Conservation (phyloP, 2,329 filamentous ascomycete genomes). For the Rugonectria rugulosa region DNA sequence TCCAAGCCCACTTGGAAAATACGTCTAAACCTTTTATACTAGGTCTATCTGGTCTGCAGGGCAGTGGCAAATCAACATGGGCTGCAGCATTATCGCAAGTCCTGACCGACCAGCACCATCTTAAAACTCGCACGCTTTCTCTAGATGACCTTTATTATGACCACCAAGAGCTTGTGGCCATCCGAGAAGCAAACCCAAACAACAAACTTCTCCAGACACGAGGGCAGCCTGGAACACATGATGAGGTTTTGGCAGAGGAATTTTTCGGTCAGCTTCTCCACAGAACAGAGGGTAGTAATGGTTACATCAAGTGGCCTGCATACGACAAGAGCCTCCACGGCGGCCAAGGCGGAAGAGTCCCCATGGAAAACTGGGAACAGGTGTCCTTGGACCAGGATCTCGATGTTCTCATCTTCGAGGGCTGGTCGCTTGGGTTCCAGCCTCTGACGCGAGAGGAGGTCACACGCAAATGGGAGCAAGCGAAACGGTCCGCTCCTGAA, state of each 20-base stretch:
- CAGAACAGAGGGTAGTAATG: no score
- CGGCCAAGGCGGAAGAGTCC: conserved; percentile 31
- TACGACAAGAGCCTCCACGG: conserved; percentile 35
- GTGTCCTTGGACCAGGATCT: conserved; percentile 18
- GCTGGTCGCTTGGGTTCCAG: conserved; percentile 36
- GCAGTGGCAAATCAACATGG: conserved; percentile 40
- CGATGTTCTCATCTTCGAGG: conserved; percentile 36
- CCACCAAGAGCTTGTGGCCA: conserved; percentile 26
- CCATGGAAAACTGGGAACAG: conserved; percentile 26
- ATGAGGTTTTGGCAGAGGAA: conserved; percentile 19
- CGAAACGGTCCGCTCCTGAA: not conserved
- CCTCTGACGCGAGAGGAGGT: conserved; percentile 22
- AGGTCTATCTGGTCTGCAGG: conserved; percentile 35
- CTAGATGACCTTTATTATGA: conserved; percentile 34
- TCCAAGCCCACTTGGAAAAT: conserved; percentile 22
- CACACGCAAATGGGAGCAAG: conserved; percentile 28
- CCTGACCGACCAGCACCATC: conserved; percentile 20
- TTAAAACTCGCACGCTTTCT: conserved; percentile 30
- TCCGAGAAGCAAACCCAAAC: conserved; percentile 27
- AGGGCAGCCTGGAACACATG: conserved; percentile 35
- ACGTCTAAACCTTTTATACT: conserved; percentile 28
- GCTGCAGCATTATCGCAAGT: conserved; percentile 29
- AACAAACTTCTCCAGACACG: conserved; percentile 30
- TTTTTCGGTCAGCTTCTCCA: conserved; percentile 31
- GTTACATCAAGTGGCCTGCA: conserved; percentile 28